Evolutionary conservation across 352 stramenopile species (phyloP), one percentile per base, ranked within the genome.

Genomic region (Aphanomyces stellatus): DNA sequence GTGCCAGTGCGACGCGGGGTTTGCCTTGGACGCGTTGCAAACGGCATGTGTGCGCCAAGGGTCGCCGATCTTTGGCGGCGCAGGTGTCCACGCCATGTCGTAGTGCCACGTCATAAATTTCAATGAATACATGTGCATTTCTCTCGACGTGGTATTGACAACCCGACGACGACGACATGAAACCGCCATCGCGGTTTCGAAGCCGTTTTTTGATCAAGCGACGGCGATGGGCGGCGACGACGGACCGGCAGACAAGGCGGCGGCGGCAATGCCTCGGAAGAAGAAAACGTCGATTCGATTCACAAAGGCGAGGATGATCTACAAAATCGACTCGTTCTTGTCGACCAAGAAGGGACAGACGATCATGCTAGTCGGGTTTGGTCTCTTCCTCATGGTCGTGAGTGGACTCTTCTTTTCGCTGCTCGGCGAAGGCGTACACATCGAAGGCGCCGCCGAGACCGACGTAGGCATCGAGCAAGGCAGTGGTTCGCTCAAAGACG

Each of bases 241-340:
- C 7, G 42, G 42, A 51, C 7, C 8, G 42, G 13, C 13, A 51
- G 42, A 22, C 8, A 43, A n/a, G n/a, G n/a, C n/a, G n/a, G n/a
- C n/a, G n/a, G n/a, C n/a, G n/a, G n/a, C n/a, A n/a, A n/a, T n/a
- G n/a, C n/a, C n/a, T n/a, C n/a, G n/a, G n/a, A n/a, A n/a, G n/a
- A n/a, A n/a, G n/a, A n/a, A n/a, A n/a, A n/a, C n/a, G n/a, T n/a
- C 30, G 49, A 37, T 51, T 13, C 10, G n/a, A 19, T 64, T 37
- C 30, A 25, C 55, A 10, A 24, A 59, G 3, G 80, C 83, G 24
- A 74, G 77, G 48, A 49, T 74, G 11, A 69, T 72, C 13, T 91
- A 91, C 56, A 68, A 69, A 31, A 56, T 90, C 22, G 80, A 91
- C 62, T 69, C 76, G 33, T 88, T 88, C 59, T 88, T 89, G 30